Evolutionary conservation across 2,329 filamentous ascomycete species (phyloP), one percentile per base, ranked within the genome.

Genomic region (Myriosclerotinia duriaeana): DNA sequence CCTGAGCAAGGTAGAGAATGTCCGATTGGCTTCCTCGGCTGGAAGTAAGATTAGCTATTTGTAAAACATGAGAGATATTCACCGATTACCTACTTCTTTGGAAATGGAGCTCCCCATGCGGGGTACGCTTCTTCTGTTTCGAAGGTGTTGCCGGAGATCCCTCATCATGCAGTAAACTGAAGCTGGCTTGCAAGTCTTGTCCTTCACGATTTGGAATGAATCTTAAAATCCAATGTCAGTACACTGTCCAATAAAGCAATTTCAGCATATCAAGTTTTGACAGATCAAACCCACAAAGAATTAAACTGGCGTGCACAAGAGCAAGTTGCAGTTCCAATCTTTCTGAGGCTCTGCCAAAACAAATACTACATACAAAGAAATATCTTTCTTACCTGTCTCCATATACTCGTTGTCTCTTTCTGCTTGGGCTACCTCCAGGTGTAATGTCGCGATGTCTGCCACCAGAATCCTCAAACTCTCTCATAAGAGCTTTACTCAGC

Each of bases 181-280:
- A 98, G 78, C 93, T 96, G 64, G 94, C 93, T 77, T 94, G 91
- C 34, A 98, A 82, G 78, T 99, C 95, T 78, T 97, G 93, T 7
- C 94, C 95, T 71, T 93, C 89, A 53, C 95, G 87, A 73, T 95
- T 96, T 38, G 95, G 95, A 72, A 99, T 98, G 77, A 99, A 99
- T 74, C 95, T 96, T 66, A 7, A n/a, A 30, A 50, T 61, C 14
- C 36, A 64, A 42, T 52, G 70, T 76, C 63, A 76, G 74, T 56
- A 67, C 42, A 36, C 30, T 26, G 8, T 26, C 30, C 5, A 34
- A 60, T 22, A 20, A 50, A 50, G 50, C 34, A 20, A 26, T 26
- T 60, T n/a, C n/a, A 38, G n/a, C 22, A n/a, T 7, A 38, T 36
- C 14, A 11, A 5, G 34, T 12, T 42, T 36, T 26, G 30, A 17